phyloP scores from a whole-genome alignment of 495 filamentous ascomycete species.

The Daldinia vernicosa region DNA sequence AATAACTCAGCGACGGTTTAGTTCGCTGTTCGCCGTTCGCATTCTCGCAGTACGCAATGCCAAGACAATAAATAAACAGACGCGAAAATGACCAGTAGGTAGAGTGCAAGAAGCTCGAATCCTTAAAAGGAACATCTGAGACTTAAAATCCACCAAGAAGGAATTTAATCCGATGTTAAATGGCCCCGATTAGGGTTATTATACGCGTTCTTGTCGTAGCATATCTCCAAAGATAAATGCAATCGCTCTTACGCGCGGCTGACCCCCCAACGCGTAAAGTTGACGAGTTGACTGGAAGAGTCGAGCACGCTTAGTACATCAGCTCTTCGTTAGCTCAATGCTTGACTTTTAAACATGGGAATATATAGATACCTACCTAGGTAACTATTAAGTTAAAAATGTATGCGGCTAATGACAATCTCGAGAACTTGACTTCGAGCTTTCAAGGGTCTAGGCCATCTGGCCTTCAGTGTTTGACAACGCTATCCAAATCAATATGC shows the following conservation, averaged over 20 bases:
- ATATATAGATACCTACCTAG: background rate
- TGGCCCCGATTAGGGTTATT: background rate
- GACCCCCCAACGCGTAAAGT: too few relatives aligned
- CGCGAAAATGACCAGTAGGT: background rate
- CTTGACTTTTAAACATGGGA: too few relatives aligned
- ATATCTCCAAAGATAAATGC: background rate
- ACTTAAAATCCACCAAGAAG: background rate
- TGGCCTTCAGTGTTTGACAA: background rate
- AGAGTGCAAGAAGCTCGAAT: background rate
- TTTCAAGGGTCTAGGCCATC: slow-evolving; percentile 18
- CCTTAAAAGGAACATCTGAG: background rate
- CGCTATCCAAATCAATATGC: slow-evolving; percentile 32
- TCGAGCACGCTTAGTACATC: too few relatives aligned
- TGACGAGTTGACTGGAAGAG: too few relatives aligned
- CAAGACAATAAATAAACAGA: background rate
- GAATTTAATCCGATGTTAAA: background rate
- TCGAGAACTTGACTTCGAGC: background rate
- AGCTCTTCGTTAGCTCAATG: too few relatives aligned
- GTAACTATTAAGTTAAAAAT: background rate
- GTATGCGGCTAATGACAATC: background rate
- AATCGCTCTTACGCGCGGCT: too few relatives aligned
- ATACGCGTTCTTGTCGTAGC: background rate
- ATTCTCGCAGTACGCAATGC: background rate
- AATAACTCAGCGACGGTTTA: background rate
- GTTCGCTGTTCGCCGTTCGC: background rate